Evolutionary conservation across 352 stramenopile genomes (phyloP).

Genomic region (Globisporangium echinulatum): DNA sequence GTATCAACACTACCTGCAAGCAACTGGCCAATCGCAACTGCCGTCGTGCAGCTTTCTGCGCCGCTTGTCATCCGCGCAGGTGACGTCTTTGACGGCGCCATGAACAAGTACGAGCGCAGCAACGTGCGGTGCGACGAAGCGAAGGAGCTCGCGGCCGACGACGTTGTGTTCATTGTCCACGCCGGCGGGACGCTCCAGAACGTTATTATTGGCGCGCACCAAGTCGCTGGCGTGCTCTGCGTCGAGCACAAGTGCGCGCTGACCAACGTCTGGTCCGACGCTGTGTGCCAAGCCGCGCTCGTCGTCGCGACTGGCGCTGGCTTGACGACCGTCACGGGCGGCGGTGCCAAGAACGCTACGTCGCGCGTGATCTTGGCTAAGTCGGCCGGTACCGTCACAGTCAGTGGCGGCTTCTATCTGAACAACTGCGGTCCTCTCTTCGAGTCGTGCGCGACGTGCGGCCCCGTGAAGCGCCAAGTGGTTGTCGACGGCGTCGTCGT

Average conservation of each 20-base stretch:
- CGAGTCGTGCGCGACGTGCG: slow-evolving; percentile 58
- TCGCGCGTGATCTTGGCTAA: slow-evolving; percentile 40
- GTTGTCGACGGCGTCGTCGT: slow-evolving; percentile 40
- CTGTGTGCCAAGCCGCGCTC: slow-evolving; percentile 42
- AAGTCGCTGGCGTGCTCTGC: slow-evolving; percentile 41
- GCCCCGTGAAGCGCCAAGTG: slow-evolving; percentile 47
- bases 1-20: slow-evolving; percentile 8
- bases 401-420: slow-evolving; percentile 50
- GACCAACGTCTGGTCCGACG: slow-evolving; percentile 53
- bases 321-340: slow-evolving; percentile 48
- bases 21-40: slow-evolving; percentile 43
- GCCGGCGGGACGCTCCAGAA: slow-evolving; percentile 53
- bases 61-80: slow-evolving; percentile 20
- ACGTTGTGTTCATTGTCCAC: slow-evolving; percentile 61
- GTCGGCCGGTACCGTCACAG: slow-evolving; percentile 36
- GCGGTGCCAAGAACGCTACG: slow-evolving; percentile 37
- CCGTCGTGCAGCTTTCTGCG: slow-evolving; percentile 27
- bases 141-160: slow-evolving; percentile 23
- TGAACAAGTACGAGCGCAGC: slow-evolving; percentile 54
- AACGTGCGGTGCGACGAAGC: slow-evolving; percentile 35
- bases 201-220: slow-evolving; percentile 46
- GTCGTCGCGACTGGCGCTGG: slow-evolving; percentile 45
- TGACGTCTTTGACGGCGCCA: slow-evolving; percentile 47
- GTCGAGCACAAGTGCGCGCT: slow-evolving; percentile 55
- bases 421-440: slow-evolving; percentile 39